Evolutionary conservation across 2,329 filamentous ascomycete genomes (phyloP), one percentile per base, ranked within the genome.

Genomic region (Chaetomium olivaceum): DNA sequence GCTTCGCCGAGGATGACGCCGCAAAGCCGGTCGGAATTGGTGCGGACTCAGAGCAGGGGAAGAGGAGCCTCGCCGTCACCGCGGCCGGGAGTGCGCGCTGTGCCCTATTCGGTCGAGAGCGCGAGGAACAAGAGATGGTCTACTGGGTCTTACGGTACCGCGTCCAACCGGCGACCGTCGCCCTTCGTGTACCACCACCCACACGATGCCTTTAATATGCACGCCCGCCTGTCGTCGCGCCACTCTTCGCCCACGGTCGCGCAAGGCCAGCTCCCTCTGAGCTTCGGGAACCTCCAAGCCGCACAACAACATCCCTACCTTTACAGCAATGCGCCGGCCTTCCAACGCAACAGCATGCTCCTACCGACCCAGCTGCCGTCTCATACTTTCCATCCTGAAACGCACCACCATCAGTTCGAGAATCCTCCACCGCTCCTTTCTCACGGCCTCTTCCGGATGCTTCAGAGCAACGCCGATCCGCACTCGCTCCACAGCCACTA

Each of bases 81-180:
- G 25, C 84, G 89, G 54, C 87, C 87, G 36, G 87, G 83, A 62
- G 82, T 89, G 74, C 85, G 90, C 67, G 86, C 89, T 50, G 88
- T 87, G 21, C 90, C 90, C 0, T 92, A 92, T 77, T 88, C 80
- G 59, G 82, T 91, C 59, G 89, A 92, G 55, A 84, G 82, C 61
- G 82, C 81, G 55, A 85, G 89, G 68, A 87, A 83, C 74, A 92
- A 92, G 81, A 83, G 90, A 70, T 93, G 90, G 90, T 92, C 90
- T 23, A 92, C 90, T 3, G 90, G 89, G 16, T 91, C 89, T 3
- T 91, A 89, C 66, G 87, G 84, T 23, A 84, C 87, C 1, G 76
- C 80, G 23, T 81, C 81, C 27, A 85, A 79, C 72, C 80, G 85
- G 63, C 81, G 87, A 36, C 82, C 84, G 29, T 82, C 87, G 36